Base-by-base conservation (phyloP, 371 early-diverging fungal species). In the Lichtheimia ornata region DNA sequence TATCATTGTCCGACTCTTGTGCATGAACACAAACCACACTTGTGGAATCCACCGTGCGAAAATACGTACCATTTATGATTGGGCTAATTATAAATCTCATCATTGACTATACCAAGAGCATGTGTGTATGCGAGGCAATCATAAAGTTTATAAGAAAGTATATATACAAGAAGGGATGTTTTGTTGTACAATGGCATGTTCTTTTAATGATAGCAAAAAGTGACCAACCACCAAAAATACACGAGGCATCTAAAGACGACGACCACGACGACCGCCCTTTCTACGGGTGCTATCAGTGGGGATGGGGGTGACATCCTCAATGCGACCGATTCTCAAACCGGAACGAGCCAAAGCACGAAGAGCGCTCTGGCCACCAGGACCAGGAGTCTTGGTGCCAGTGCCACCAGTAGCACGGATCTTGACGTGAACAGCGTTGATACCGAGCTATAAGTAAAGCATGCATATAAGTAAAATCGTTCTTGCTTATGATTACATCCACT, bases 261-360 rank as follows among this genome's bases (percentile, higher is more conserved):
- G 97, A 97, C 99, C 99, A 88, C 99, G 95, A 78, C 99, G 97
- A 92, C 99, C 99, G 87, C 99, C 99, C 94, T 99, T 99, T 79
- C 93, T 91, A 69, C 99, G 92, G 78, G 99, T 98, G 79, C 92
- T 89, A 85, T 99, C 99, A 77, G 97, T 96, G 72, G 99, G 98
- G 77, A 97, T 92, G 74, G 99, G 99, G 67, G 99, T 99, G 65
- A 97, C 61, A 76, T 73, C 73, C 75, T 76, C 94, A 81, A 99
- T 97, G 74, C 99, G 89, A 69, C 99, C 99, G 74, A 99, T 94
- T 84, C 89, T 93, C 89, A 99, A 92, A 67, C 99, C 99, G 66
- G 96, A 88, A 86, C 99, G 95, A 69, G 99, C 99, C 74, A 99
- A 88, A 67, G 99, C 99, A 84, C 99, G 95, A 72, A 99, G 95